Percentiles rank a stretch among this genome's conserved stretches.
phyloP scores from a whole-genome alignment of 805 yeast genomes.

The Kluyveromyces aestuarii region DNA sequence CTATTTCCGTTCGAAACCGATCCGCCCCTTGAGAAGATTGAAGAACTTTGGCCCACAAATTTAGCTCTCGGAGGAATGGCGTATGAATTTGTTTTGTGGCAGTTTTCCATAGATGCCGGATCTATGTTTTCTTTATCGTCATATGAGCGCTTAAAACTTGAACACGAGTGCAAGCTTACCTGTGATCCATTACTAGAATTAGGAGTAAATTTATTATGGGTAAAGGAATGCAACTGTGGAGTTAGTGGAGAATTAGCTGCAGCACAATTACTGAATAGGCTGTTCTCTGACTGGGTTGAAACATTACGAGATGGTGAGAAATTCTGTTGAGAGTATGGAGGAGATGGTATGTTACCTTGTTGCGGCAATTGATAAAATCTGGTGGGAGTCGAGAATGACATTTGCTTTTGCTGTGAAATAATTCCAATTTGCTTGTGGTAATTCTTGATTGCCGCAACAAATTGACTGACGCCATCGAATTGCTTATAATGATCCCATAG shows the following conservation, averaged over 20 bases:
- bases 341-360: constrained; percentile 17
- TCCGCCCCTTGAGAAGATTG: constrained; percentile 20
- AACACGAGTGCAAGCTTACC: constrained; percentile 21
- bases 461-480: constrained; percentile 14
- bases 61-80: constrained; percentile 24
- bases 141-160: constrained; percentile 10
- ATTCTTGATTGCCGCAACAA: constrained; percentile 15
- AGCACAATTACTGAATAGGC: constrained; percentile 19
- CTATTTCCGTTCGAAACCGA: constrained; percentile 17
- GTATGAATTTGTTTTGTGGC: constrained; percentile 5
- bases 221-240: constrained; percentile 25
- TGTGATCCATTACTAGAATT: constrained; percentile 22
- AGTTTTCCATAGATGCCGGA: constrained; percentile 7
- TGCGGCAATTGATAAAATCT: constrained; percentile 13
- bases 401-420: constrained; percentile 15
- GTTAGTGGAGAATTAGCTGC: constrained; percentile 26
- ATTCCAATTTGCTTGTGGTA: constrained; percentile 11
- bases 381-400: constrained; percentile 19
- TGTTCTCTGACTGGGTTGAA: constrained; percentile 25
- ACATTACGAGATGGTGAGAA: constrained; percentile 27
- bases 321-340: constrained; percentile 20
- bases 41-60: constrained; percentile 16
- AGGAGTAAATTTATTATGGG: constrained; percentile 15
- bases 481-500: constrained; percentile 19
- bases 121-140: constrained; percentile 20